phyloP scores from a whole-genome alignment of 2,329 filamentous ascomycete genomes.

The Paraphoma sp. region DNA sequence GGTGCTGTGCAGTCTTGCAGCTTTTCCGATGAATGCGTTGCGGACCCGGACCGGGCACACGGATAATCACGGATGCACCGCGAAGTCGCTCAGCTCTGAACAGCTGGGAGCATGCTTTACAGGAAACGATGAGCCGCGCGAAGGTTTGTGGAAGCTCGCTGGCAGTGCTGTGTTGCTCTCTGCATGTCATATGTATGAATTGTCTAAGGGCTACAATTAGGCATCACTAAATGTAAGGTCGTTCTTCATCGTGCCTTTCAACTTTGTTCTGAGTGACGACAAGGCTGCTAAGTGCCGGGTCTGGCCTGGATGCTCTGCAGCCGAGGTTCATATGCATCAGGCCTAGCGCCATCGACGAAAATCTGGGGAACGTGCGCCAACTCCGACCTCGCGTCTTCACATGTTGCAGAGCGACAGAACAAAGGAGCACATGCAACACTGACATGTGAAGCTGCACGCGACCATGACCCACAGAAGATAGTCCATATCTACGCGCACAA shows the following conservation, averaged over 20 bases:
- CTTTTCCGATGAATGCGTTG: constrained; percentile 25
- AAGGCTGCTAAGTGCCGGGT: not conserved
- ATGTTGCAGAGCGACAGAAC: constrained; percentile 22
- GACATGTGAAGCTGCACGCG: constrained; percentile 40
- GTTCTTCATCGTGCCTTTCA: no score
- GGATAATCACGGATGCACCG: constrained; percentile 1
- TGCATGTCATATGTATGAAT: constrained; percentile 32
- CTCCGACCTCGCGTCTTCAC: constrained; percentile 36
- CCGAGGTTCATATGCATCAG: constrained; percentile 18
- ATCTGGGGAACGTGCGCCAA: constrained; percentile 12
- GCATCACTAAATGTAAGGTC: not conserved
- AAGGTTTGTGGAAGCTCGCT: constrained; percentile 8
- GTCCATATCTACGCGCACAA: not conserved
- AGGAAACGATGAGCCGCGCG: not conserved
- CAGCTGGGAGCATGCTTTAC: constrained; percentile 1
- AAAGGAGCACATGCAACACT: constrained; percentile 13
- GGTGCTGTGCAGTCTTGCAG: constrained; percentile 55
- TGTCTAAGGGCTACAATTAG: constrained; percentile 38
- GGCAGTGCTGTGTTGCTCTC: constrained; percentile 8
- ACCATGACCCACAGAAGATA: constrained; percentile 26
- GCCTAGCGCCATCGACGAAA: constrained; percentile 8
- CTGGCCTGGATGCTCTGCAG: constrained; percentile 13
- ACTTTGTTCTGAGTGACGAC: no score
- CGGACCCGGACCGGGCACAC: not conserved
- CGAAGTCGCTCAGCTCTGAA: not conserved